phyloP scores from a whole-genome alignment of 345 rosid species.

The Bretschneidera sinensis region DNA sequence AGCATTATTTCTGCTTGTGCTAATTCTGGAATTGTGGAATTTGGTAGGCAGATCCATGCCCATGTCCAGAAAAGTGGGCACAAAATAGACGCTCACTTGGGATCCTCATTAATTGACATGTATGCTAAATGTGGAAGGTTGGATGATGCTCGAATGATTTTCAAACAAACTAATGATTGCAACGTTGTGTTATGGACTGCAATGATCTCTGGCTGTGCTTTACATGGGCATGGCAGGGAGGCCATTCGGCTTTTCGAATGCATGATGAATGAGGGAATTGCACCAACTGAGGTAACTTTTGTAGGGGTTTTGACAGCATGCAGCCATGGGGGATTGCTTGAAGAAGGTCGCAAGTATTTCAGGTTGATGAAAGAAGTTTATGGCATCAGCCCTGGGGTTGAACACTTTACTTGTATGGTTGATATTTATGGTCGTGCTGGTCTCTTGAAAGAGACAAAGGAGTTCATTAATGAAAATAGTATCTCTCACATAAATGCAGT shows the following conservation, averaged over 20 bases:
- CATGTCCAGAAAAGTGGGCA: constrained; percentile 40
- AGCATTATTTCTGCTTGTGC: constrained; percentile 50
- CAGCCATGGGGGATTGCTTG: constrained; percentile 44
- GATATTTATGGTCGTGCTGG: constrained; percentile 57
- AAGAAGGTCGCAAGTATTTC: constrained; percentile 42
- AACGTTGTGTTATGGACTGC: constrained; percentile 46
- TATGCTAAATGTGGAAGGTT: constrained; percentile 50
- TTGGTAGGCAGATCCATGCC: constrained; percentile 47
- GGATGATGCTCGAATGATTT: constrained; percentile 32
- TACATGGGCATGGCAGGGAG: constrained; percentile 42
- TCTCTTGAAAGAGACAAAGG: constrained; percentile 32
- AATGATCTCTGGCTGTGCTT: constrained; percentile 43
- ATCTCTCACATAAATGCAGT: constrained; percentile 30
- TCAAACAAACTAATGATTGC: constrained; percentile 21
- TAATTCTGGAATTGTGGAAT: constrained; percentile 25
- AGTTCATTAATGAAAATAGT: constrained; percentile 36
- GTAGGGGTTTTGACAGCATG: constrained; percentile 52
- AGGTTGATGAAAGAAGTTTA: constrained; percentile 37
- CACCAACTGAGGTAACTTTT: constrained; percentile 45
- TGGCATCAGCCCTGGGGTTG: constrained; percentile 37
- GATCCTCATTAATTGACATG: constrained; percentile 48
- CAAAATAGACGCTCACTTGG: constrained; percentile 35
- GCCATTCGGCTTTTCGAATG: constrained; percentile 30
- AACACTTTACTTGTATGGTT: constrained; percentile 56
- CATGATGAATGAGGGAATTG: constrained; percentile 30